Evolutionary conservation across 106 monocot genomes (phyloP).

Genomic region (Alisma plantagoaquatica): DNA sequence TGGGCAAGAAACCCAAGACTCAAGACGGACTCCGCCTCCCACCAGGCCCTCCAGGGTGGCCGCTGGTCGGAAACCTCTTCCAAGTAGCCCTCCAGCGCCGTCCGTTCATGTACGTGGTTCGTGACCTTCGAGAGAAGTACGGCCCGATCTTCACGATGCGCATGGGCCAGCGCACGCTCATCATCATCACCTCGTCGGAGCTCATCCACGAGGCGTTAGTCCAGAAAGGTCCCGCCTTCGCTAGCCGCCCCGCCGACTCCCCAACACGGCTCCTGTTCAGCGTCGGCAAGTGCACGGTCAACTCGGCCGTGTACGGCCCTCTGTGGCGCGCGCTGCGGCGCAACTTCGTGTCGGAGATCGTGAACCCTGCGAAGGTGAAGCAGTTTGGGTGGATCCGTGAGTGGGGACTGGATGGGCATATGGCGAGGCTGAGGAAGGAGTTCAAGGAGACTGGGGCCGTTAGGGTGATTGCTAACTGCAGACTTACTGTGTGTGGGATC

Average conservation of each 20-base stretch:
- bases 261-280: constrained; percentile 82
- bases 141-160: constrained; percentile 85
- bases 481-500: constrained; percentile 78
- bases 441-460: constrained; percentile 13
- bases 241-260: constrained; percentile 76
- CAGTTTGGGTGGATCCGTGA: constrained; percentile 66
- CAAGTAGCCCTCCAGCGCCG: constrained; percentile 73
- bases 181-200: constrained; percentile 57
- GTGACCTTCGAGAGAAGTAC: constrained; percentile 68
- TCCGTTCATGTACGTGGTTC: constrained; percentile 74
- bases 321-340: constrained; percentile 79
- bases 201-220: constrained; percentile 86
- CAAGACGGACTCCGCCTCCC: too few species aligned
- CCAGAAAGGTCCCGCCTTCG: constrained; percentile 59
- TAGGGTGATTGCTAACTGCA: constrained; percentile 45
- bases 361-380: constrained; percentile 36
- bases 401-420: constrained; percentile 61
- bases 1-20: not conserved
- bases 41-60: constrained; percentile 82
- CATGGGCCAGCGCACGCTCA: constrained; percentile 78
- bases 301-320: constrained; percentile 81
- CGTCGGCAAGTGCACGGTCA: constrained; percentile 64
- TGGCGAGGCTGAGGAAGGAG: constrained; percentile 36
- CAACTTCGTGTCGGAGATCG: constrained; percentile 75
- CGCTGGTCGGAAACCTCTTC: constrained; percentile 81